Evolutionary conservation across 495 filamentous ascomycete genomes (phyloP).

Genomic region (Trichoderma reesei): DNA sequence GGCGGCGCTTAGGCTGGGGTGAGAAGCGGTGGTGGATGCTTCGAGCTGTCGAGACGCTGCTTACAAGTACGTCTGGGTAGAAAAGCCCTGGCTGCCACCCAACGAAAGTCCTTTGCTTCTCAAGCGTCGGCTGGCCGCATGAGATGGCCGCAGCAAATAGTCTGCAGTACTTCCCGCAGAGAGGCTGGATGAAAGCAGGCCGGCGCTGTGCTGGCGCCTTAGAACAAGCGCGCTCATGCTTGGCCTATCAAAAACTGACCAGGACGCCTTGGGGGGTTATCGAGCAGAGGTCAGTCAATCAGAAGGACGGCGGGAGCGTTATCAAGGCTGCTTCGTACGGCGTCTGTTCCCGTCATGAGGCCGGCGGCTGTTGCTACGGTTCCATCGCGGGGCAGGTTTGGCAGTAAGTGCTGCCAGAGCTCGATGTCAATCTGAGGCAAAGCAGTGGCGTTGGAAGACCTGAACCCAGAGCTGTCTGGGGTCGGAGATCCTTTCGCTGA

Average conservation of each 20-base stretch:
- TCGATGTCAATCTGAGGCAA: neutral
- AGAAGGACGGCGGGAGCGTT: neutral
- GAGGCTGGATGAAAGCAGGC: neutral
- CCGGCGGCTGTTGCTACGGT: slow-evolving; percentile 4
- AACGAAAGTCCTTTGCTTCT: neutral
- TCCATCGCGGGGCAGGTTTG: neutral
- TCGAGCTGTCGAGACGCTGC: neutral
- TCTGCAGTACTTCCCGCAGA: neutral
- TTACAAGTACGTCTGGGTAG: neutral
- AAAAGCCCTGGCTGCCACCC: neutral
- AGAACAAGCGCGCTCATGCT: neutral
- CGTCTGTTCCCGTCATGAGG: neutral
- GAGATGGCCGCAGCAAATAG: neutral
- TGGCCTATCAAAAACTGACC: neutral
- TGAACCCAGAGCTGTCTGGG: neutral
- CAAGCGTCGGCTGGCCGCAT: neutral
- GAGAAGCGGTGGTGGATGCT: neutral
- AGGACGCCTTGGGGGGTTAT: neutral
- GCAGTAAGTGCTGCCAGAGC: neutral
- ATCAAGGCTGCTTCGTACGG: neutral
- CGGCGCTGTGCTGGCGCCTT: neutral
- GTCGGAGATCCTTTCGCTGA: neutral
- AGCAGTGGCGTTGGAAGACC: neutral
- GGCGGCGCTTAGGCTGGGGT: slow-evolving; percentile 2
- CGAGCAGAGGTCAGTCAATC: neutral